Conservation (phyloP, 305 asterid species). For the Fraxinus greggii region DNA sequence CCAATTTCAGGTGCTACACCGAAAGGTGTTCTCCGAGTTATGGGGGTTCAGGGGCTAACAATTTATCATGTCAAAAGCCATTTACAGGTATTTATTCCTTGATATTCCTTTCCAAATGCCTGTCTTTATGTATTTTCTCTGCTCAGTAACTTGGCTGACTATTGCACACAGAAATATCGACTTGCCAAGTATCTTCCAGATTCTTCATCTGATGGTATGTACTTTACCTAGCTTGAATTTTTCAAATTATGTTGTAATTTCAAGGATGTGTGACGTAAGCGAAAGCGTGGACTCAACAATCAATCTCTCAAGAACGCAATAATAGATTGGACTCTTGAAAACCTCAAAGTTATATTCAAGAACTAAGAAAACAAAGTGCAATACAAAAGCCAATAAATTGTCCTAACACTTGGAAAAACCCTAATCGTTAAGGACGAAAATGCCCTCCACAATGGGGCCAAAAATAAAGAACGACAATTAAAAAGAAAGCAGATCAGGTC, state of each 20-base stretch:
- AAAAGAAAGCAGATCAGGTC: not conserved
- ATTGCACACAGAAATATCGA: conserved; percentile 76
- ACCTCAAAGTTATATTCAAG: not conserved
- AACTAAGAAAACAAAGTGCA: not conserved
- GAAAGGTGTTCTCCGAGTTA: conserved; percentile 95
- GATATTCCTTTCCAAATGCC: conserved; percentile 13
- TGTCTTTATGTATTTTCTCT: conserved; percentile 5
- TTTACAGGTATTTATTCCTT: conserved; percentile 66
- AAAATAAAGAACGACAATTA: not conserved
- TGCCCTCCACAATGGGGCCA: not conserved
- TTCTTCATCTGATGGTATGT: conserved; percentile 86
- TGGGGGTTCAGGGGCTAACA: conserved; percentile 98
- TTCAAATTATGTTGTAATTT: not conserved
- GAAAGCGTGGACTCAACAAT: not conserved
- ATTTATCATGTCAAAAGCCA: conserved; percentile 98
- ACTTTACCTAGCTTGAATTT: not conserved
- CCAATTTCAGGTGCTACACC: conserved; percentile 88
- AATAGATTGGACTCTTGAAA: not conserved
- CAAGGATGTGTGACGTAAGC: not conserved
- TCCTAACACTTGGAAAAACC: not conserved
- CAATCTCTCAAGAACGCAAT: not conserved
- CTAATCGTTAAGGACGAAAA: not conserved
- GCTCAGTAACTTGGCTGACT: conserved; percentile 19
- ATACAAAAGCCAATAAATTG: not conserved
- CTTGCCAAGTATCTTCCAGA: conserved; percentile 99